Percentiles rank a stretch among this genome's conserved stretches.
Conservation (phyloP, 257 asterid species). For the Rehmannia glutinosa region DNA sequence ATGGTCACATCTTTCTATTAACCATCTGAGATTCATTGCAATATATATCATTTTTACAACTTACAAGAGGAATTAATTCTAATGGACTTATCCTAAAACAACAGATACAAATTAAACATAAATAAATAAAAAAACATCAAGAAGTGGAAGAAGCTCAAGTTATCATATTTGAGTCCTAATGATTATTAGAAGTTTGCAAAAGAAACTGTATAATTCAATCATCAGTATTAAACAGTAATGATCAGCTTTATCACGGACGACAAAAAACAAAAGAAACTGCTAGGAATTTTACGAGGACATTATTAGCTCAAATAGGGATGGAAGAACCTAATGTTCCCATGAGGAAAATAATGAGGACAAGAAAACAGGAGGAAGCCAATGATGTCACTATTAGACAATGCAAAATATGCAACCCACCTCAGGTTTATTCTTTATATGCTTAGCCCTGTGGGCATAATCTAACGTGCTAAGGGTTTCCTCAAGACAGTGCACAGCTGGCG, state of each 20-base stretch:
- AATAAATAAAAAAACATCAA: background rate
- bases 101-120: background rate
- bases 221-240: too few relatives aligned
- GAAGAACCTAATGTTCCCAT: background rate
- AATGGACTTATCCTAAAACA: background rate
- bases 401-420: conserved; percentile 39
- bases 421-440: conserved; percentile 77
- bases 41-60: background rate
- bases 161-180: background rate
- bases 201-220: too few relatives aligned
- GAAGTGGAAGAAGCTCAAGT: background rate
- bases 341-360: background rate
- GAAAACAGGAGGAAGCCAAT: background rate
- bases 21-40: background rate
- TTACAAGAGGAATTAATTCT: background rate
- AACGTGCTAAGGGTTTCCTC: conserved; percentile 84
- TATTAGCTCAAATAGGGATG: background rate
- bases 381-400: background rate
- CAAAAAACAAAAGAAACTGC: too few relatives aligned
- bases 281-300: background rate
- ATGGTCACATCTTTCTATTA: background rate
- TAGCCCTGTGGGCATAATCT: conserved; percentile 89
- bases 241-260: too few relatives aligned
- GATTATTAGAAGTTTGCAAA: too few relatives aligned
- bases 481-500: conserved; percentile 88